These are phyloP conservation scores for Durusdinium trenchii DNA, from an alignment of 73 alveolate species.

Conservation along the genomic window DNA sequence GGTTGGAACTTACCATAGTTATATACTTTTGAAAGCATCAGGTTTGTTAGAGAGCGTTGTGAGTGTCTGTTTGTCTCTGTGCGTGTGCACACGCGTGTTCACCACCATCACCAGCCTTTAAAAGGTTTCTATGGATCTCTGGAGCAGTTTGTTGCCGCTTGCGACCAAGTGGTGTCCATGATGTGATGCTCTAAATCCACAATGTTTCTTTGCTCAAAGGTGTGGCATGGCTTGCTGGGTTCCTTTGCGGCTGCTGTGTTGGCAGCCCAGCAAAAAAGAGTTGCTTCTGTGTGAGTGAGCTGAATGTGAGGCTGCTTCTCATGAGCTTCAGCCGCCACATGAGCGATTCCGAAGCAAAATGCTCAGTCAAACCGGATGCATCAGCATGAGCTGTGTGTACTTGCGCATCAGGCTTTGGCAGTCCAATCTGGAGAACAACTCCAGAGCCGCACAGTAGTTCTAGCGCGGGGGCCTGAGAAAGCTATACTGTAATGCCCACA, in stretches of 20 bases:
- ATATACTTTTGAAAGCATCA: not conserved
- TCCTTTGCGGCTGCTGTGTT: constrained; percentile 45
- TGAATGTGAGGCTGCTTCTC: constrained; percentile 29
- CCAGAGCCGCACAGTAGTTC: constrained; percentile 28
- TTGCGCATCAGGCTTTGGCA: constrained; percentile 15
- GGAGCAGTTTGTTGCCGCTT: constrained; percentile 38
- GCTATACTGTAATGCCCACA: too few species aligned
- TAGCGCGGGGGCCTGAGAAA: constrained; percentile 37
- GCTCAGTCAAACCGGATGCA: not conserved
- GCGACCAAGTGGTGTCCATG: not conserved
- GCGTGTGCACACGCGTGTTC: not conserved
- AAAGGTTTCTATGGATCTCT: constrained; percentile 40
- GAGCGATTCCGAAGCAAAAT: constrained; percentile 16
- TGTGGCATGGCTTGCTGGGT: constrained; percentile 83
- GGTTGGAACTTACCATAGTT: not conserved
- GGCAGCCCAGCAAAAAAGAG: not conserved
- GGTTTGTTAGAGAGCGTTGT: not conserved
- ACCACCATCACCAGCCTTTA: too few species aligned
- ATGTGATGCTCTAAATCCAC: not conserved
- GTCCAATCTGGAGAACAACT: constrained; percentile 53
- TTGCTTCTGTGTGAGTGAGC: not conserved
- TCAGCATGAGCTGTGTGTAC: not conserved
- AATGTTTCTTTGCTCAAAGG: not conserved
- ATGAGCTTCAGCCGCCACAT: constrained; percentile 54
- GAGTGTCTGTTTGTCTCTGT: not conserved